These are phyloP conservation scores for Fagopyrum homotropicum DNA, from an alignment of 148 eudicot species.

Conservation along the genomic window DNA sequence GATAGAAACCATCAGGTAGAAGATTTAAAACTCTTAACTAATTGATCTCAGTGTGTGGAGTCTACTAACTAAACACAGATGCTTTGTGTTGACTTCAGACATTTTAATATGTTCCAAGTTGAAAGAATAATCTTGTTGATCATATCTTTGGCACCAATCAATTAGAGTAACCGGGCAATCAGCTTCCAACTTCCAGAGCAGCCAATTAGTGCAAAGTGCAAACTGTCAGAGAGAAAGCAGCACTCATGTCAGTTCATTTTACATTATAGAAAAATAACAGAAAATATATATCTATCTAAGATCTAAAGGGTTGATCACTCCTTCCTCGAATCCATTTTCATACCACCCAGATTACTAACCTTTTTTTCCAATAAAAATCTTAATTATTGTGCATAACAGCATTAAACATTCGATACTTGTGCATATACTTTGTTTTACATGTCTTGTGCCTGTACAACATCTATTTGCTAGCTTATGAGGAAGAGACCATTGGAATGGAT, in stretches of 20 bases:
- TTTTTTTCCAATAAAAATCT: too few relatives aligned
- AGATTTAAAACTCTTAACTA: not conserved
- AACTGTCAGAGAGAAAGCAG: not conserved
- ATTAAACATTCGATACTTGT: too few relatives aligned
- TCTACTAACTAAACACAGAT: not conserved
- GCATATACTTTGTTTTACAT: not conserved
- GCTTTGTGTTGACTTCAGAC: not conserved
- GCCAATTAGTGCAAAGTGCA: not conserved
- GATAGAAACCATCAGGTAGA: not conserved
- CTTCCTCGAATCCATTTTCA: too few relatives aligned
- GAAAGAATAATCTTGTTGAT: not conserved
- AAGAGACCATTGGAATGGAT: conserved; percentile 43
- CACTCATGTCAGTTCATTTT: not conserved
- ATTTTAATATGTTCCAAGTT: not conserved
- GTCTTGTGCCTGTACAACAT: not conserved
- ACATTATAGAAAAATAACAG: not conserved
- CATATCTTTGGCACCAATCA: not conserved
- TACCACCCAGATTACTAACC: too few relatives aligned
- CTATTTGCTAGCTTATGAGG: conserved; percentile 22
- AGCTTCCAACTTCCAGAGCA: not conserved
- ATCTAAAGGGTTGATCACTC: not conserved
- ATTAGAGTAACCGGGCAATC: not conserved
- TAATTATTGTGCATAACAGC: too few relatives aligned
- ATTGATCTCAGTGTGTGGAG: not conserved
- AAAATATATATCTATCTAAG: not conserved